These are phyloP conservation scores for Fusarium circinatum DNA, from an alignment of 2,329 filamentous ascomycete genomes.

Conservation along the genomic window DNA sequence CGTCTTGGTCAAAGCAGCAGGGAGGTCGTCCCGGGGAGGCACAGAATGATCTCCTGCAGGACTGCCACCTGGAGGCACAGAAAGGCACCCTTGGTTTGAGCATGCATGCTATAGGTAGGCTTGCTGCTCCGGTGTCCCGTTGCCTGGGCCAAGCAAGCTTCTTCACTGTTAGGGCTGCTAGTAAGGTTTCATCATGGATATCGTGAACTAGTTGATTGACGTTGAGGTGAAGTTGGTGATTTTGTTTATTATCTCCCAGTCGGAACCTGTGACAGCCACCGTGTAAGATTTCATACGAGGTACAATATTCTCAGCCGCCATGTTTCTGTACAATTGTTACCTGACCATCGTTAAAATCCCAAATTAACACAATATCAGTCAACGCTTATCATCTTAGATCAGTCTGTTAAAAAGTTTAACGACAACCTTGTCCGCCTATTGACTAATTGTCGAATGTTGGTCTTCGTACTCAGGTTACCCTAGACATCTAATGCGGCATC, in stretches of 20 bases:
- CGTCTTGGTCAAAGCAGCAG: conserved; percentile 14
- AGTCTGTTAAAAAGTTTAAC: neutral
- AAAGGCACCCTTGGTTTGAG: conserved; percentile 23
- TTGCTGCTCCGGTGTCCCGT: conserved; percentile 16
- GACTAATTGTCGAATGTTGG: neutral
- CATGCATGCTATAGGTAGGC: conserved; percentile 13
- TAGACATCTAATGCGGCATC: neutral
- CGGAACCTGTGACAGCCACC: too few species aligned
- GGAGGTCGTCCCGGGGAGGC: conserved; percentile 25
- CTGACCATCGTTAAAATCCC: neutral
- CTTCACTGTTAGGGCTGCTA: neutral
- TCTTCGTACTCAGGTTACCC: conserved; percentile 5
- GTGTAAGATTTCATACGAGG: neutral
- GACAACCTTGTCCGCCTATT: neutral
- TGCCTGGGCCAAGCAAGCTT: conserved; percentile 4
- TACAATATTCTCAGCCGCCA: neutral
- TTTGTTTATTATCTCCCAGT: too few species aligned
- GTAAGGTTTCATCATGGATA: neutral
- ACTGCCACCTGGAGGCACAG: conserved; percentile 2
- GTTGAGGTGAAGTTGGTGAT: neutral
- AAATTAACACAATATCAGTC: neutral
- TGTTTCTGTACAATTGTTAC: neutral
- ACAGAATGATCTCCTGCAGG: conserved; percentile 40
- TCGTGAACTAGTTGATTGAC: neutral
- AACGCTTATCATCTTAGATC: neutral